Conservation (phyloP, 2,329 filamentous ascomycete genomes). For the Colletotrichum navitas region DNA sequence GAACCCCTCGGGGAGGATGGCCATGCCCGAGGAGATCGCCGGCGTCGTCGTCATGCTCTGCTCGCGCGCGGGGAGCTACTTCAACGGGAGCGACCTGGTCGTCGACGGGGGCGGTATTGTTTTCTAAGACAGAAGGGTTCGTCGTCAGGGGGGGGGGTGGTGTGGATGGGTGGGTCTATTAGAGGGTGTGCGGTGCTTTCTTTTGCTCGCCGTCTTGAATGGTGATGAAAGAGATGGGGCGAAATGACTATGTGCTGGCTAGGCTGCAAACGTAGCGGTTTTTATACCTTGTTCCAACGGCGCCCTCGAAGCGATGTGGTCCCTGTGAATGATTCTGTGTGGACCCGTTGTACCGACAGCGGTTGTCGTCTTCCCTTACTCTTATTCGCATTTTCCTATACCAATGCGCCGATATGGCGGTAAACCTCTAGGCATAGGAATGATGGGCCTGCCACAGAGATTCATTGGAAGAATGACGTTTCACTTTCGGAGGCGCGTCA, state of each 20-base stretch:
- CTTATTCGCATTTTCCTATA: neutral
- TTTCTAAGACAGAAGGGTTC: conserved; percentile 19
- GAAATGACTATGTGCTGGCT: neutral
- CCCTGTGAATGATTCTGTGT: neutral
- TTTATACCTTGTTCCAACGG: neutral
- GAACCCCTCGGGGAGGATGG: conserved; percentile 76
- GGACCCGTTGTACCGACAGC: neutral
- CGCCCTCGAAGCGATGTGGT: neutral
- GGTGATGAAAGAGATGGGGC: neutral
- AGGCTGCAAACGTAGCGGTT: neutral
- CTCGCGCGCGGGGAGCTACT: conserved; percentile 72
- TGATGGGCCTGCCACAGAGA: too few species aligned
- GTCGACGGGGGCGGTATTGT: conserved; percentile 67
- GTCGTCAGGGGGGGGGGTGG: neutral
- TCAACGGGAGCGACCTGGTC: conserved; percentile 76
- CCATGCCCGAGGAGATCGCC: conserved; percentile 71
- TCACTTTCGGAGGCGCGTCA: neutral
- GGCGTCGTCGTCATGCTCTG: conserved; percentile 72
- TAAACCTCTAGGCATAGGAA: too few species aligned
- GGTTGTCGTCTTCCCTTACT: neutral
- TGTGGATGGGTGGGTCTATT: too few species aligned
- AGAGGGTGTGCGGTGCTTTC: neutral
- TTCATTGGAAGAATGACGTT: neutral
- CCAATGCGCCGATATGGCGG: neutral
- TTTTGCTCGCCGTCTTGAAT: neutral